A percentile compares a stretch with the other conserved stretches of the same genome.
Conservation (phyloP, 2,329 filamentous ascomycete genomes). For the Neurospora sp. region DNA sequence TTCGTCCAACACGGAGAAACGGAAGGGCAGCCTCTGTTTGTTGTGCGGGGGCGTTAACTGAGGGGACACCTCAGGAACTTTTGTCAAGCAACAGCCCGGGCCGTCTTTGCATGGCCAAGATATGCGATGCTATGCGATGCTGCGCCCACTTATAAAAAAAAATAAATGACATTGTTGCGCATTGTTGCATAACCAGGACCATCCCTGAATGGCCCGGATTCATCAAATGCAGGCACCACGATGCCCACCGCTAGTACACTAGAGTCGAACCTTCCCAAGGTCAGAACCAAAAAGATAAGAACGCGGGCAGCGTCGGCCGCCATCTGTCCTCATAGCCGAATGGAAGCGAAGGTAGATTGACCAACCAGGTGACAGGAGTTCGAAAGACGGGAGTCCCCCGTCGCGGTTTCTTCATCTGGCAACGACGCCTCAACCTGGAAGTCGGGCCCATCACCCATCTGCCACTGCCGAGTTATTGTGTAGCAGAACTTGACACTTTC, state of each 20-base stretch:
- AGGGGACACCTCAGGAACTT: background rate
- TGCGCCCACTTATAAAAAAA: background rate
- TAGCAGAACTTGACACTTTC: background rate
- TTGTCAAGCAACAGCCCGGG: background rate
- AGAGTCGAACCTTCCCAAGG: background rate
- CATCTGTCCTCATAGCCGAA: background rate
- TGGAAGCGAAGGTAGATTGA: background rate
- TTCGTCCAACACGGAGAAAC: background rate
- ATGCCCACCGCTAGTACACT: background rate
- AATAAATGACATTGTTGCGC: background rate
- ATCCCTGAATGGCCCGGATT: background rate
- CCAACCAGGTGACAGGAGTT: background rate
- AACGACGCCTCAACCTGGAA: background rate
- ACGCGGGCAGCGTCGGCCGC: background rate
- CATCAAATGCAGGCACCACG: background rate
- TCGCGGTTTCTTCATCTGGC: background rate
- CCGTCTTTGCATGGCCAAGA: background rate
- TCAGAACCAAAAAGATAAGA: background rate
- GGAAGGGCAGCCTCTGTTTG: background rate
- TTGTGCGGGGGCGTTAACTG: background rate
- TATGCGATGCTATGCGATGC: background rate
- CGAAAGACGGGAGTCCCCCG: background rate
- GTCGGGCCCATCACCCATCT: too few species aligned
- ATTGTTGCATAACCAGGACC: background rate
- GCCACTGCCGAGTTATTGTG: background rate